Conservation (phyloP, 1,284 basidiomycete genomes). For the Puccinia horiana region DNA sequence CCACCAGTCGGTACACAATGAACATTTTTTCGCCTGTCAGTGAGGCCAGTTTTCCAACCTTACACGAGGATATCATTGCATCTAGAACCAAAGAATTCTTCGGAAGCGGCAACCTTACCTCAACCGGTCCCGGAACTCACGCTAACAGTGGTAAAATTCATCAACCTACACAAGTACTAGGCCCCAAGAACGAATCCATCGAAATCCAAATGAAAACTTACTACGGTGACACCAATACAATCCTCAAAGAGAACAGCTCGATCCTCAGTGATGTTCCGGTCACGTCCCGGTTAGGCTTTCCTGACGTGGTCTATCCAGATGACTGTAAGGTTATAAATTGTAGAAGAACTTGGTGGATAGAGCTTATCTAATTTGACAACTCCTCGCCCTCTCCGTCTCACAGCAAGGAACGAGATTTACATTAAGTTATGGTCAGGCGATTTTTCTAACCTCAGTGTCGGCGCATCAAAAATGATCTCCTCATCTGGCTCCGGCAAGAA, state of each 20-base stretch:
- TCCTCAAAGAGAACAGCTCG: constrained; percentile 81
- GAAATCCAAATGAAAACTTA: constrained; percentile 61
- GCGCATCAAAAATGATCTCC: constrained; percentile 50
- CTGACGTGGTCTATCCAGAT: constrained; percentile 92
- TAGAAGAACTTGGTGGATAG: background rate
- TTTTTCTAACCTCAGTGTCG: constrained; percentile 36
- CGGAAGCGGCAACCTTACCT: constrained; percentile 60
- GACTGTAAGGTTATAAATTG: constrained; percentile 75
- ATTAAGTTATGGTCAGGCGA: constrained; percentile 50
- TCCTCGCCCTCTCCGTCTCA: background rate
- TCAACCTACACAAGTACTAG: constrained; percentile 64
- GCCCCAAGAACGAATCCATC: constrained; percentile 58
- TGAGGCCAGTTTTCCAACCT: constrained; percentile 82
- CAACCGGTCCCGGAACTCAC: constrained; percentile 18
- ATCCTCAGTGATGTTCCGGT: constrained; percentile 79
- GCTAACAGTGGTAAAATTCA: background rate
- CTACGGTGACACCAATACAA: constrained; percentile 73
- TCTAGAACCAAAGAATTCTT: constrained; percentile 77
- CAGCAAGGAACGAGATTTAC: constrained; percentile 49
- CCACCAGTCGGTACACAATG: constrained; percentile 71
- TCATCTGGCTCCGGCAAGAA: constrained; percentile 61
- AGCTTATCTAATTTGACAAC: background rate
- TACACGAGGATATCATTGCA: constrained; percentile 91
- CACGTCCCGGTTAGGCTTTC: constrained; percentile 88
- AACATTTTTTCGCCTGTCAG: constrained; percentile 80